phyloP scores from a whole-genome alignment of 306 rosid species.

The Glycine tomentella region DNA sequence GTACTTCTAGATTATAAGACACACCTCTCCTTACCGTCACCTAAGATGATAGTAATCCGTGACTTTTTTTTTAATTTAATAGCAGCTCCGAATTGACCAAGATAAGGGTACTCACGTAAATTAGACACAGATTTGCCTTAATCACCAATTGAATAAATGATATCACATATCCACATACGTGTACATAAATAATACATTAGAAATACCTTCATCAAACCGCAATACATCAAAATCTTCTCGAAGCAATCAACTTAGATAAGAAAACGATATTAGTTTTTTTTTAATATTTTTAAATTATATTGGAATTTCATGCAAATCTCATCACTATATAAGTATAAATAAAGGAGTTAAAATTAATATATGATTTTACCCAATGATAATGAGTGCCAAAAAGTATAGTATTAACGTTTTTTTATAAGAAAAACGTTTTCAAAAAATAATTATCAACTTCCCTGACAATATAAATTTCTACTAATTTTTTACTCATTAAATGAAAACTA shows the following conservation, averaged over 20 bases:
- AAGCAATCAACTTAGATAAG: background rate
- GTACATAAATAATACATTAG: background rate
- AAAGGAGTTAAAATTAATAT: no score
- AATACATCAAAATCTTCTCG: background rate
- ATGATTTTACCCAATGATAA: no score
- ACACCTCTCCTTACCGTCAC: background rate
- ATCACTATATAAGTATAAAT: background rate
- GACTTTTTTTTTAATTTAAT: slow-evolving; percentile 22
- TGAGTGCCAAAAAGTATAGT: no score
- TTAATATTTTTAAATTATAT: background rate
- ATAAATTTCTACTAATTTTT: no score
- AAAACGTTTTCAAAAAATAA: no score
- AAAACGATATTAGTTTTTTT: background rate
- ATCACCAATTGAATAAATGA: slow-evolving; percentile 14
- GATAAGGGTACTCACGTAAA: slow-evolving; percentile 2
- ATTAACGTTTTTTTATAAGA: no score
- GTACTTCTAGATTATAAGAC: slow-evolving; percentile 45
- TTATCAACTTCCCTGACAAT: no score
- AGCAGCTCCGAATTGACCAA: slow-evolving; percentile 43
- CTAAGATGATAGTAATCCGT: slow-evolving; percentile 12
- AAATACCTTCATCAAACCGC: slow-evolving; percentile 20
- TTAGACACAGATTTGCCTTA: slow-evolving; percentile 20
- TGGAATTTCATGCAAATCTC: background rate
- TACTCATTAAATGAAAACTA: no score
- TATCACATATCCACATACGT: slow-evolving; percentile 1